Evolutionary conservation across 1,284 basidiomycete species (phyloP), one percentile per base, ranked within the genome.

Genomic region (Ceratobasidium sp.): DNA sequence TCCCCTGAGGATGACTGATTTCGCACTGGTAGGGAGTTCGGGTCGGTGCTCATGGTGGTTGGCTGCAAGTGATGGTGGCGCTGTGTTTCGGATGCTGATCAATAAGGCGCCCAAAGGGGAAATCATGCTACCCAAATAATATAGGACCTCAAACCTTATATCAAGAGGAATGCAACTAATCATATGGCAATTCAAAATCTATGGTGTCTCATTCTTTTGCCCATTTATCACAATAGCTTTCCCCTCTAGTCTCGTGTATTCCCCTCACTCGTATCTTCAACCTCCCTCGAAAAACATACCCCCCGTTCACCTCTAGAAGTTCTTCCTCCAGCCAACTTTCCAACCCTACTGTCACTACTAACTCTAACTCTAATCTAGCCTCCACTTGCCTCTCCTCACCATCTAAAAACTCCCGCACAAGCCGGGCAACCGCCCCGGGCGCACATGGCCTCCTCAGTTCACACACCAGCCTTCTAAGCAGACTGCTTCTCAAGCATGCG

Each of bases 401-500:
- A 14, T 7, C 41, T 14, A 57, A 6, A 2, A 69, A 38, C 9
- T 44, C 64, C 5, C 38, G 52, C 21, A 69, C 35, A 21, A 69
- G 18, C 26, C 32, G 32, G 2, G 11, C 50, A 16, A 69, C 26
- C 21, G 64, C 64, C 26, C 64, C 64, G 21, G 52, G 50, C n/a
- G 50, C 38, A 46, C 21, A 55, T 5, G 64, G 64, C 28, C 64
- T 55, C 50, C 23, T 55, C 7, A 69, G 3, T 16, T 69, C 64
- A 41, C 52, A 69, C 30, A 57, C 38, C n/a, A 69, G 52, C 28
- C 38, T 35, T 23, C 64, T 7, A 2, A 69, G 21, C 1, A 3
- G n/a, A 11, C 49, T 32, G 11, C 28, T 30, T 26, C 21, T 14
- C 52, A 69, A 46, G 14, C 30, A 23, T 16, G 9, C 6, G 3